phyloP scores from a whole-genome alignment of 208 protist species.

The Leptomonas pyrrhocoris region DNA sequence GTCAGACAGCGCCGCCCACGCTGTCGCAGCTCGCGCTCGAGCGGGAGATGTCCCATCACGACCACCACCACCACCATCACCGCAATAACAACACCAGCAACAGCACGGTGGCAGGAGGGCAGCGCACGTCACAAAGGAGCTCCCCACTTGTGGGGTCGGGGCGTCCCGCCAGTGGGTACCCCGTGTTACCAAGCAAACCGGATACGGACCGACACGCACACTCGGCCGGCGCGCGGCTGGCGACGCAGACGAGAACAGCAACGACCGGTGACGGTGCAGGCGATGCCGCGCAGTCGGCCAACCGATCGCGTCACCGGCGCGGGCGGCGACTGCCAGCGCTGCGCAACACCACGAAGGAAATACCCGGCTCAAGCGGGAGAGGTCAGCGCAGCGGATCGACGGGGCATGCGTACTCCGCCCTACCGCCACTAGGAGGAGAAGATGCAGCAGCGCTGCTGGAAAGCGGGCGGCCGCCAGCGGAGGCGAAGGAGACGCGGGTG shows the following conservation, averaged over 20 bases:
- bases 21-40: conserved; percentile 10
- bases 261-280: background rate
- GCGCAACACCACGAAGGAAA: too few species aligned
- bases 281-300: background rate
- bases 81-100: background rate
- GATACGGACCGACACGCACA: background rate
- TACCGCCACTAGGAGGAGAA: background rate
- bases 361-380: too few species aligned
- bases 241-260: background rate
- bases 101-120: background rate
- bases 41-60: background rate
- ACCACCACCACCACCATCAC: background rate
- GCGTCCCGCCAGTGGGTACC: background rate
- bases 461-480: conserved; percentile 27
- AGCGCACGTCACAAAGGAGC: background rate
- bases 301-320: background rate
- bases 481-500: conserved; percentile 56
- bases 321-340: background rate
- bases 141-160: background rate
- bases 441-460: background rate
- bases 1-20: conserved; percentile 10
- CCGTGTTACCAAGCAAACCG: background rate
- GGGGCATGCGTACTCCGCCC: too few species aligned
- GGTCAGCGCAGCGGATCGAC: too few species aligned
- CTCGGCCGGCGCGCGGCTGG: background rate